Evolutionary conservation across 2,329 filamentous ascomycete genomes (phyloP).

Genomic region (Penicillium sp.): DNA sequence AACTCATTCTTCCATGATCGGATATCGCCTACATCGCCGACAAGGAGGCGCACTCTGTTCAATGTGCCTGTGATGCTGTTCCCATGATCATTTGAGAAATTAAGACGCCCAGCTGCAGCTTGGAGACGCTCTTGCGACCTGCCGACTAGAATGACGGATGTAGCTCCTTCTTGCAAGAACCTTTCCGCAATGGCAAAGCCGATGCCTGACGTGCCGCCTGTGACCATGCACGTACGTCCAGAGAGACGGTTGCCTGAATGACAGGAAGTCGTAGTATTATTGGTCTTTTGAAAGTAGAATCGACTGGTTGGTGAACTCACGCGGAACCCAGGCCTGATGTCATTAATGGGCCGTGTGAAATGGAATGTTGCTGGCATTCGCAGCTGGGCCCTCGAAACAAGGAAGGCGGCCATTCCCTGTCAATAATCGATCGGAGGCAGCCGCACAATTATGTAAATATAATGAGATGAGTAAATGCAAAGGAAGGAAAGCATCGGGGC

Average conservation of each 20-base stretch:
- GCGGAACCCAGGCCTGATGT: neutral
- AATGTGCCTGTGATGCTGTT: slow-evolving; percentile 6
- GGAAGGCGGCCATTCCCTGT: neutral
- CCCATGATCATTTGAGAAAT: neutral
- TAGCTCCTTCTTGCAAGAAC: slow-evolving; percentile 63
- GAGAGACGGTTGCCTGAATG: slow-evolving; percentile 27
- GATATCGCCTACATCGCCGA: slow-evolving; percentile 40
- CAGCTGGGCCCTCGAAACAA: neutral
- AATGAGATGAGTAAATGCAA: neutral
- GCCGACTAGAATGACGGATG: slow-evolving; percentile 59
- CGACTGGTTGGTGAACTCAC: slow-evolving; percentile 1
- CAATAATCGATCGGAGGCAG: neutral
- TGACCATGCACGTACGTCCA: slow-evolving; percentile 54
- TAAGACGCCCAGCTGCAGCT: slow-evolving; percentile 29
- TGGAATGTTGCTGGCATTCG: neutral
- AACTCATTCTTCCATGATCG: slow-evolving; percentile 36
- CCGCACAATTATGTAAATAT: neutral
- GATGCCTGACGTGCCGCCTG: slow-evolving; percentile 69
- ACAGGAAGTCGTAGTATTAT: slow-evolving; percentile 1
- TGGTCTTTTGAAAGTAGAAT: slow-evolving; percentile 3
- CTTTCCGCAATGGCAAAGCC: slow-evolving; percentile 64
- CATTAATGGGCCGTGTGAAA: neutral
- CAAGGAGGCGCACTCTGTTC: slow-evolving; percentile 28
- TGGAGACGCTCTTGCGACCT: slow-evolving; percentile 52
- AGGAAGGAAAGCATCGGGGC: neutral